Evolutionary conservation across 345 rosid genomes (phyloP), one percentile per base, ranked within the genome.

Genomic region (Capsella bursapastoris): DNA sequence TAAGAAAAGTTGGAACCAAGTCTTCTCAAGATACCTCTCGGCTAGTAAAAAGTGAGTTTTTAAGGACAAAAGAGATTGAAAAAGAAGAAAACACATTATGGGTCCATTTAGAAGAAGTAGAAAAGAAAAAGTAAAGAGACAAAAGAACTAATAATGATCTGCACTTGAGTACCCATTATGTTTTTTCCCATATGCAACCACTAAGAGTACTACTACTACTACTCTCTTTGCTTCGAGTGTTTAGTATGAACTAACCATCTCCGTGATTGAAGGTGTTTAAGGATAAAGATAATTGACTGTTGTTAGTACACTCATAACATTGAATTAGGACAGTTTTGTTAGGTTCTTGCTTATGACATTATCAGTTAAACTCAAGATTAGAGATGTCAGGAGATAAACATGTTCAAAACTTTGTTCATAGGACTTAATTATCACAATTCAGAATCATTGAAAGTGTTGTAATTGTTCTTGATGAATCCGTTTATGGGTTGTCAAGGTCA

Each of bases 121-220:
- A 83, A 83, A 86, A 72, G 80, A 52, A 50, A 78, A 72, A 52
- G 73, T 52, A 53, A 45, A 44, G 77, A 75, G 84, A 69, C 69
- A 77, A 63, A 66, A 58, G 76, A 74, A 45, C 70, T 81, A 78
- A 77, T 75, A 65, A 81, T 70, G 83, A 76, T 11, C 31, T 59
- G 72, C 83, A 83, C 84, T 89, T 48, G 86, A 89, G 86, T 87
- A 72, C 57, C 78, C 80, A 85, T 87, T 53, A 86, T 77, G 85
- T 84, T 75, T 77, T 83, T 18, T 13, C 6, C 89, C 93, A 85
- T 86, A 88, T 89, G 92, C 84, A 77, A 65, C 82, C 81, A 72
- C 76, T 69, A 64, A 64, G 43, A 69, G 12, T 53, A 35, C 37
- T 34, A 34, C 27, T 58, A 69, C 9, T 53, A 35, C 37, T 34